A percentile compares a stretch with the other conserved stretches of the same genome.
These are phyloP conservation scores for Gracilaria gracilis DNA, from an alignment of 23 red algal genomes.

Conservation along the genomic window DNA sequence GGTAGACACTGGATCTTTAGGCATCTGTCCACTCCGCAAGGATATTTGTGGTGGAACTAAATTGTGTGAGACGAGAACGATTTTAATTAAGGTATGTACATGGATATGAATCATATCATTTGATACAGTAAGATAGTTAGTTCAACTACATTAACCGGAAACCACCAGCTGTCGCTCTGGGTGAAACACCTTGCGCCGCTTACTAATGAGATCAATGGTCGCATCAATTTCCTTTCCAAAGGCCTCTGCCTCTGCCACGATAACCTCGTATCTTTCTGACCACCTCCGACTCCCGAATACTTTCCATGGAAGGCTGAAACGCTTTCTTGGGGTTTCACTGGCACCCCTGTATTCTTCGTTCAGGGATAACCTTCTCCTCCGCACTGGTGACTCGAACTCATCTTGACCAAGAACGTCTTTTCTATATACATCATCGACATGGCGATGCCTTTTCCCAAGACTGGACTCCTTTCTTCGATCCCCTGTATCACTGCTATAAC, in stretches of 20 bases:
- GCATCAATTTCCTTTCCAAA: slow-evolving; percentile 24
- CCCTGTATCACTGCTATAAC: neutral
- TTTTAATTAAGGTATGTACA: no score
- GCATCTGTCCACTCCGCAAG: no score
- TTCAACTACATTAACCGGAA: neutral
- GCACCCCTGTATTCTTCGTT: neutral
- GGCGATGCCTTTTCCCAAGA: slow-evolving; percentile 10
- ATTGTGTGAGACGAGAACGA: no score
- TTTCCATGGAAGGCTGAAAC: slow-evolving; percentile 22
- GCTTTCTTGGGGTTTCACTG: slow-evolving; percentile 1
- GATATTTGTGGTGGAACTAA: no score
- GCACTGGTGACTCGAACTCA: neutral
- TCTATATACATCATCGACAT: neutral
- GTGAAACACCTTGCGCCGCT: neutral
- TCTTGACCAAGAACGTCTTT: neutral
- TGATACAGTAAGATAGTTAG: neutral
- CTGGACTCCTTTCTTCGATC: neutral
- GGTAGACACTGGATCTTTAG: no score
- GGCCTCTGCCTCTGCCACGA: slow-evolving; percentile 7
- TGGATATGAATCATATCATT: no score
- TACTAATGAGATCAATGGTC: neutral
- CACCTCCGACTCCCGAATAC: neutral
- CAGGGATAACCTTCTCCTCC: neutral
- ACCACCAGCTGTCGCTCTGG: neutral
- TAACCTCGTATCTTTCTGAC: neutral